A percentile compares a stretch with the other conserved stretches of the same genome.
phyloP scores from a whole-genome alignment of 495 filamentous ascomycete species.

The Aspergillus homomorphus region DNA sequence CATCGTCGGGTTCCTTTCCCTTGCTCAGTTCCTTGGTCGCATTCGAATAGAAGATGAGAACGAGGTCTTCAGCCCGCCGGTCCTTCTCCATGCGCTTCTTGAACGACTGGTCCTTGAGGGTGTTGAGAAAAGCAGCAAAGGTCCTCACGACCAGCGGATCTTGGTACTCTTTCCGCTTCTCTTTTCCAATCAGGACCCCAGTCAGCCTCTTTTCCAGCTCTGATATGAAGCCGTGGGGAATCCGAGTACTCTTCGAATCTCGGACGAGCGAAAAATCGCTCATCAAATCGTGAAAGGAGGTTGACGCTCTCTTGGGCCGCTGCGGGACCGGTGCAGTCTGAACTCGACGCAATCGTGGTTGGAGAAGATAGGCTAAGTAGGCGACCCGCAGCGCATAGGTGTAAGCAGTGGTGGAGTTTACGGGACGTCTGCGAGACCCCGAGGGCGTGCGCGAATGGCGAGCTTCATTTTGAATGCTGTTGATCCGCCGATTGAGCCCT shows the following conservation, averaged over 20 bases:
- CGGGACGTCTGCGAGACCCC: constrained; percentile 43
- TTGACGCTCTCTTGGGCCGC: constrained; percentile 63
- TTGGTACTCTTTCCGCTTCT: constrained; percentile 73
- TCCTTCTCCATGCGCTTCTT: constrained; percentile 86
- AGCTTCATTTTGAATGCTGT: constrained; percentile 54
- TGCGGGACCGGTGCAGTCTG: constrained; percentile 70
- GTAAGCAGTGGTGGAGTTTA: constrained; percentile 73
- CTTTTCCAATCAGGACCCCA: constrained; percentile 63
- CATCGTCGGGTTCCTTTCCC: constrained; percentile 77
- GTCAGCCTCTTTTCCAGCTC: constrained; percentile 68
- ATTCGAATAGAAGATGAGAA: constrained; percentile 86
- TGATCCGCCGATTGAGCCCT: constrained; percentile 54
- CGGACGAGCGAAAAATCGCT: constrained; percentile 73
- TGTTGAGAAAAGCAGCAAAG: constrained; percentile 77
- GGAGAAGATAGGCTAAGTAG: constrained; percentile 88
- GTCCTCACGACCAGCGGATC: constrained; percentile 74
- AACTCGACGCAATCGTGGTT: constrained; percentile 81
- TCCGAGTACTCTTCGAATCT: constrained; percentile 72
- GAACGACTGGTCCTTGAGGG: constrained; percentile 68
- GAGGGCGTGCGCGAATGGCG: constrained; percentile 53
- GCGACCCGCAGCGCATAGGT: constrained; percentile 86
- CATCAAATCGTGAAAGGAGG: constrained; percentile 66
- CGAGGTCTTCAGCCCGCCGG: constrained; percentile 82
- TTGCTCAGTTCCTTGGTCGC: constrained; percentile 84
- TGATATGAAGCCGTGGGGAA: constrained; percentile 74